Evolutionary conservation across 257 asterid genomes (phyloP), one percentile per base, ranked within the genome.

Genomic region (Penstemon eatonii): DNA sequence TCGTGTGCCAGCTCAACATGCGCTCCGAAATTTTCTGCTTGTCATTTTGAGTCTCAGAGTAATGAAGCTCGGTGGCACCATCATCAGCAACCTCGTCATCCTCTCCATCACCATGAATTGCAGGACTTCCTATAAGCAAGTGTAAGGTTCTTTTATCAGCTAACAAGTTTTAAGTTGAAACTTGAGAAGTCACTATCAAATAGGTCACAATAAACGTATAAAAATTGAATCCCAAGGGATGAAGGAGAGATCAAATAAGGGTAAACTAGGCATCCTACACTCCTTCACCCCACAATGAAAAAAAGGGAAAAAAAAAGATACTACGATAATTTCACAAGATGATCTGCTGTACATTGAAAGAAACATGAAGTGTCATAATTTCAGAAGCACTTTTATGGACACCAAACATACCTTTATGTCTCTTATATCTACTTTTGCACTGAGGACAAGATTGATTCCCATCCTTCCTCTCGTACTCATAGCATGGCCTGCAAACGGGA

Each of bases 401-500:
- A 43, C 56, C 19, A 19, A 70, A 8, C 25, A 53, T 72, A 94
- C 99, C 99, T 89, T 85, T 91, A 76, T 89, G 97, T 61, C 95
- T 84, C 85, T 83, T 89, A 84, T 94, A 89, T 87, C 95, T 86
- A 74, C 96, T 91, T 77, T 94, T 91, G 96, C 99, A 94, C 82
- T 91, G 97, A 43, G 97, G 99, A 73, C 99, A 94, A 78, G 92
- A 89, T 68, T 91, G 92, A 72, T 89, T 89, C 43, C 96, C 99
- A 39, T 94, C 99, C 86, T 91, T 94, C 66, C 97, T 91, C 85
- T 94, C 99, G 53, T 91, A 94, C 69, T 94, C 99, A 74, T 94
- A 94, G 79, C 99, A 94, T 33, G 99, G 93, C 73, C 97, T 82
- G 84, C 99, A 94, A 45, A 91, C 97, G 0, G 99, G 99, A 80